Evolutionary conservation across 345 rosid genomes (phyloP).

Genomic region (Eucalyptus cloeziana): DNA sequence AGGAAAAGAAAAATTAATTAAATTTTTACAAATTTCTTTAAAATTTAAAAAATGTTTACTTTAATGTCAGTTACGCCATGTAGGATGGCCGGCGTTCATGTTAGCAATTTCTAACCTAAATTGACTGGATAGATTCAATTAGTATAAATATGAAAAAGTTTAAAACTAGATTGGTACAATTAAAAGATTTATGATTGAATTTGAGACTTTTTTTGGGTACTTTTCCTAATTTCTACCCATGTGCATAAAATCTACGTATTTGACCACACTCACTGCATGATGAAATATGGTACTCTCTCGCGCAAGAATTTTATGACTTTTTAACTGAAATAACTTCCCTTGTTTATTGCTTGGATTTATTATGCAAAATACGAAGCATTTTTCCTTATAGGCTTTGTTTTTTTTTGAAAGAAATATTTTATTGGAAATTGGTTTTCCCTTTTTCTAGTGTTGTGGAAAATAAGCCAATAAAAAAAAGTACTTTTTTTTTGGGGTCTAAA

Average conservation of each 20-base stretch:
- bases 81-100: fast-evolving
- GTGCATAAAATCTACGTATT: neutral
- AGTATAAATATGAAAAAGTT: fast-evolving
- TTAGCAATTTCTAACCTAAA: fast-evolving
- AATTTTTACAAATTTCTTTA: neutral
- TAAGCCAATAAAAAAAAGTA: too few species aligned
- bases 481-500: too few species aligned
- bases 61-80: fast-evolving
- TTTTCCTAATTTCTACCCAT: neutral
- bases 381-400: neutral
- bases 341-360: too few species aligned
- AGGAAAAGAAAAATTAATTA: neutral
- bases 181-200: neutral
- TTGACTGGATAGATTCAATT: neutral
- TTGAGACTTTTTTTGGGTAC: too few species aligned
- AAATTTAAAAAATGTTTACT: too few species aligned
- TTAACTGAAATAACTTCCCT: neutral
- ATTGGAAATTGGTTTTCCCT: neutral
- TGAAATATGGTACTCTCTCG: neutral
- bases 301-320: neutral
- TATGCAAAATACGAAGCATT: neutral
- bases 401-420: too few species aligned
- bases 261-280: neutral
- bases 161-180: fast-evolving
- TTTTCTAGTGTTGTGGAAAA: neutral